phyloP scores from a whole-genome alignment of 495 filamentous ascomycete genomes.

The Tuber melanosporum region DNA sequence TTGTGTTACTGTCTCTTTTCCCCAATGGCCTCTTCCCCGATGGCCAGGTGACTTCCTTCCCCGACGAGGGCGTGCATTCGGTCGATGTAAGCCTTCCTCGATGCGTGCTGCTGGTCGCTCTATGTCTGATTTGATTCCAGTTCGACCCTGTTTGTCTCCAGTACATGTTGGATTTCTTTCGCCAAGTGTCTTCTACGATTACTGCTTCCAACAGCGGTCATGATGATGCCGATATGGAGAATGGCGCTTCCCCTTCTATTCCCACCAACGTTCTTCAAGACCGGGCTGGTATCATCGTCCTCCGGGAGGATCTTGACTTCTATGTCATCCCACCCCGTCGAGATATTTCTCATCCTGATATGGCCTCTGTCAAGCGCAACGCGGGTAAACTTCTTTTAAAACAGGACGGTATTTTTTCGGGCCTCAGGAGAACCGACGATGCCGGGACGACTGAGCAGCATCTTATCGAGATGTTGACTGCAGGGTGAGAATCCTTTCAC shows the following conservation, averaged over 20 bases:
- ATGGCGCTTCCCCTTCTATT: constrained; percentile 40
- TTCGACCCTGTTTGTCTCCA: constrained; percentile 93
- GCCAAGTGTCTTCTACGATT: constrained; percentile 87
- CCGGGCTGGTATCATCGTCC: constrained; percentile 92
- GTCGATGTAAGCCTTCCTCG: constrained; percentile 60
- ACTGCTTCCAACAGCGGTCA: constrained; percentile 57
- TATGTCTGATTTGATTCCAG: constrained; percentile 52
- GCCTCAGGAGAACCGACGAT: constrained; percentile 88
- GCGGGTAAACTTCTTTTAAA: constrained; percentile 76
- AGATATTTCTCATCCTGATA: constrained; percentile 79
- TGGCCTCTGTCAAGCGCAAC: constrained; percentile 95
- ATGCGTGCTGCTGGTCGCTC: constrained; percentile 31
- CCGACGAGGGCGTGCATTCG: constrained; percentile 82
- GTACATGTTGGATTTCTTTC: constrained; percentile 99
- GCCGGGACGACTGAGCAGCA: constrained; percentile 95
- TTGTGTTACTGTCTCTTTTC: constrained; percentile 96
- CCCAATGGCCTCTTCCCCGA: constrained; percentile 96
- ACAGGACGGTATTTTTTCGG: constrained; percentile 95
- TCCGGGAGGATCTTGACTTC: constrained; percentile 95
- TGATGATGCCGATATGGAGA: constrained; percentile 44
- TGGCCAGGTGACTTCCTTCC: constrained; percentile 88
- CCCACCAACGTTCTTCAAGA: constrained; percentile 55
- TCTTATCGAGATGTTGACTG: constrained; percentile 98
- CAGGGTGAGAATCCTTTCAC: constrained; percentile 60
- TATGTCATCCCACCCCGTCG: constrained; percentile 87